Conservation (phyloP, 108 stramenopile genomes). For the Cylindrotheca fusiformis region DNA sequence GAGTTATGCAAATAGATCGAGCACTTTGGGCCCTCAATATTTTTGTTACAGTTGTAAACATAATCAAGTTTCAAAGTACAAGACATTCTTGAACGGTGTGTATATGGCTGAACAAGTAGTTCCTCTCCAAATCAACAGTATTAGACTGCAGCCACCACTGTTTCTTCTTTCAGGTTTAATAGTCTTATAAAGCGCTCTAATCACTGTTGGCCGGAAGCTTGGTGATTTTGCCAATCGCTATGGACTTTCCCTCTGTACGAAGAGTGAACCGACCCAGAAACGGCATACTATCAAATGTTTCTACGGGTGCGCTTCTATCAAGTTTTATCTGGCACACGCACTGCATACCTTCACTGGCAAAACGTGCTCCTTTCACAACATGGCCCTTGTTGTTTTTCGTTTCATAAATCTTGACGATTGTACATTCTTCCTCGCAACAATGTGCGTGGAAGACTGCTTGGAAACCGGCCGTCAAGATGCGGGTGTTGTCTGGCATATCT, state of each 20-base stretch:
- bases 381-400: slow-evolving; percentile 80
- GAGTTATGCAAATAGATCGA: too few species aligned
- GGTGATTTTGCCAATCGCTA: slow-evolving; percentile 97
- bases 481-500: slow-evolving; percentile 96
- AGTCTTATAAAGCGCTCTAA: slow-evolving; percentile 19
- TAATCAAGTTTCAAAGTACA: too few species aligned
- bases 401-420: slow-evolving; percentile 87
- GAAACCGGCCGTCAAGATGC: slow-evolving; percentile 95
- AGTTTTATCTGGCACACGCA: slow-evolving; percentile 80
- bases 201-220: slow-evolving; percentile 90
- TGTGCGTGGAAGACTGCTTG: slow-evolving; percentile 97
- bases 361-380: slow-evolving; percentile 75
- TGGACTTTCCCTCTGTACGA: slow-evolving; percentile 98
- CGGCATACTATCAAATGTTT: slow-evolving; percentile 87
- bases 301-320: slow-evolving; percentile 80
- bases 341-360: slow-evolving; percentile 81
- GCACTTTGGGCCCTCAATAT: too few species aligned
- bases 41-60: too few species aligned
- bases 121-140: neutral
- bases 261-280: slow-evolving; percentile 98
- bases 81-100: neutral
- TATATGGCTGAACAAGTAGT: neutral
- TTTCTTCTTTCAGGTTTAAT: neutral
- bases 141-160: too few species aligned
- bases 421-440: slow-evolving; percentile 92